Percentiles rank a stretch among this genome's conserved stretches.
Conservation (phyloP, 1,139 yeast genomes). For the Geotrichum reessii region DNA sequence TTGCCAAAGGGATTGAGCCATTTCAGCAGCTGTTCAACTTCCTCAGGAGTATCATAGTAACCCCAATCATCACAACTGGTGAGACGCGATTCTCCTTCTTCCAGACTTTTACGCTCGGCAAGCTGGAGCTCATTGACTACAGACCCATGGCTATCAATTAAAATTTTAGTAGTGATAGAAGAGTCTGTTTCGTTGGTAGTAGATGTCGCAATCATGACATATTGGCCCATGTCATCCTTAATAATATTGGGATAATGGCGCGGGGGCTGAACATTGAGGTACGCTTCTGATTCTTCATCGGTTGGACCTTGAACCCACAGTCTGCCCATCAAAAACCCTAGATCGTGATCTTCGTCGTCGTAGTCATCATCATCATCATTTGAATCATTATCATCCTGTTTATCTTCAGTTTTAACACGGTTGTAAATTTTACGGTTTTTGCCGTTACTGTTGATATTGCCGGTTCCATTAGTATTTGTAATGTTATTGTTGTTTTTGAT, state of each 20-base stretch:
- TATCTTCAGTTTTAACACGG: constrained; percentile 16
- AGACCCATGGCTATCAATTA: constrained; percentile 26
- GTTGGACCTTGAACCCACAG: constrained; percentile 94
- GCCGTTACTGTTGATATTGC: background rate
- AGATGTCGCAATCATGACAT: constrained; percentile 31
- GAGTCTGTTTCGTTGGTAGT: constrained; percentile 34
- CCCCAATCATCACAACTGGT: constrained; percentile 59
- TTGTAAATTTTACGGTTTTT: constrained; percentile 2
- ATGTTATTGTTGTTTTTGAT: constrained; percentile 28
- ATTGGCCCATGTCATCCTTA: constrained; percentile 26
- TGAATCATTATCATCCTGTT: constrained; percentile 31
- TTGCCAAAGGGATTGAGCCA: constrained; percentile 77
- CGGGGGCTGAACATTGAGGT: constrained; percentile 35
- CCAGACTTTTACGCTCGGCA: constrained; percentile 57
- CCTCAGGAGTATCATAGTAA: constrained; percentile 57
- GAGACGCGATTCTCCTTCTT: constrained; percentile 57
- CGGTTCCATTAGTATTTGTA: background rate
- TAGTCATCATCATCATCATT: constrained; percentile 21
- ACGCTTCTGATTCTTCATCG: constrained; percentile 49
- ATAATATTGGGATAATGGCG: constrained; percentile 14
- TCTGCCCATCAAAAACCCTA: constrained; percentile 74
- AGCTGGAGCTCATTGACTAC: constrained; percentile 23
- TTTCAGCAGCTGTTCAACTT: constrained; percentile 49
- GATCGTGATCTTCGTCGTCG: constrained; percentile 38
- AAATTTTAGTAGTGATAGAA: constrained; percentile 21